phyloP scores from a whole-genome alignment of 2,329 filamentous ascomycete genomes.

The Endocalyx cinctus region DNA sequence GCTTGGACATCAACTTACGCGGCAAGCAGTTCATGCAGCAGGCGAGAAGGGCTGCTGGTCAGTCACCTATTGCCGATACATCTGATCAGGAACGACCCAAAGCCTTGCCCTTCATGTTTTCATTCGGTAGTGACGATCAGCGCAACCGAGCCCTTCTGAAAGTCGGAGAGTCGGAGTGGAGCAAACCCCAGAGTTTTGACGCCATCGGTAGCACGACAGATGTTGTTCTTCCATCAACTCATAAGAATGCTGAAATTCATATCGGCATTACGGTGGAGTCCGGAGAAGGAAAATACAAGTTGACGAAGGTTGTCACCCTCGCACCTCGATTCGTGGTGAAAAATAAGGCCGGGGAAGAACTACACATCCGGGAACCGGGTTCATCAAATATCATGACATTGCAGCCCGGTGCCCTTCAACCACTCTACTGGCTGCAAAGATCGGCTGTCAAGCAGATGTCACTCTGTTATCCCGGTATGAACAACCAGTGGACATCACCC shows the following conservation, averaged over 20 bases:
- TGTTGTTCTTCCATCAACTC: conserved; percentile 71
- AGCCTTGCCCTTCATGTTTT: conserved; percentile 92
- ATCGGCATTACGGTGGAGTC: conserved; percentile 84
- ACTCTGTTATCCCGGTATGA: conserved; percentile 86
- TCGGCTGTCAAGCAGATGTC: conserved; percentile 82
- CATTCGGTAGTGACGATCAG: conserved; percentile 80
- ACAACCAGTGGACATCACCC: conserved; percentile 95
- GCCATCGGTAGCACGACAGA: conserved; percentile 92
- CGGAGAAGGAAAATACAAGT: conserved; percentile 94
- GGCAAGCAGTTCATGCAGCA: conserved; percentile 86
- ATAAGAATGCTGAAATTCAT: conserved; percentile 76
- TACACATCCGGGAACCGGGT: conserved; percentile 86
- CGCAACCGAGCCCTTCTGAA: conserved; percentile 86
- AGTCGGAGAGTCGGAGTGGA: conserved; percentile 89
- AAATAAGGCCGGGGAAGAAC: conserved; percentile 84
- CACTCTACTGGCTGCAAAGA: conserved; percentile 85
- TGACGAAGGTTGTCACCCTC: conserved; percentile 92
- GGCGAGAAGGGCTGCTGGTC: conserved; percentile 77
- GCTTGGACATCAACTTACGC: conserved; percentile 79
- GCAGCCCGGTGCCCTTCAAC: conserved; percentile 72
- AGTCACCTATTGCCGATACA: conserved; percentile 54
- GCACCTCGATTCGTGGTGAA: conserved; percentile 90
- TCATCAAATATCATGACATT: conserved; percentile 81
- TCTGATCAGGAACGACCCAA: conserved; percentile 58
- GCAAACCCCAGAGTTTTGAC: conserved; percentile 95